Evolutionary conservation across 208 protist genomes (phyloP).

Genomic region (Trypanosoma melophagium): DNA sequence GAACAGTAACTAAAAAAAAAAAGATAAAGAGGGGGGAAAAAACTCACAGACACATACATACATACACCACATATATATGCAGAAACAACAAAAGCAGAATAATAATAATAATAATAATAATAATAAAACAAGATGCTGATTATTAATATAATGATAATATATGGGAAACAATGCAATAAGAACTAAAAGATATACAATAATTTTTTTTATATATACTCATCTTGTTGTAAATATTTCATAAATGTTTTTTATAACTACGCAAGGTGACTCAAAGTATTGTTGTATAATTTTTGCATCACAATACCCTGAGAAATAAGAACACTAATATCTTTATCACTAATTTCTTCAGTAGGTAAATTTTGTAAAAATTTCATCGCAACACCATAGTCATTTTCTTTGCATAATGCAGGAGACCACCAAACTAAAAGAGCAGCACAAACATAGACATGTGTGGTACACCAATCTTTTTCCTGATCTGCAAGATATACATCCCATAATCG

Average conservation of each 20-base stretch:
- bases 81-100: constrained; percentile 13
- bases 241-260: constrained; percentile 1
- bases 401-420: constrained; percentile 57
- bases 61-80: neutral
- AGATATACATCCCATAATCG: constrained; percentile 91
- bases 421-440: constrained; percentile 86
- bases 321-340: constrained; percentile 51
- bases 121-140: no score
- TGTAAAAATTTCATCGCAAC: constrained; percentile 75
- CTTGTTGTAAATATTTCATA: neutral
- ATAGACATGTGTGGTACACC: constrained; percentile 82
- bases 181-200: no score
- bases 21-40: neutral
- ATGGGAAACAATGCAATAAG: no score
- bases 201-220: no score
- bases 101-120: no score
- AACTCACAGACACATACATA: constrained; percentile 11
- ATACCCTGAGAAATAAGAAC: constrained; percentile 66
- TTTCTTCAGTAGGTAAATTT: constrained; percentile 52
- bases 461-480: constrained; percentile 64
- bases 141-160: no score
- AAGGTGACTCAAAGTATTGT: constrained; percentile 37
- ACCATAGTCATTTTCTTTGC: constrained; percentile 52
- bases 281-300: constrained; percentile 70
- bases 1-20: neutral